Evolutionary conservation across 371 early-diverging fungal species (phyloP).

Genomic region (Conidiobolus incongruus): DNA sequence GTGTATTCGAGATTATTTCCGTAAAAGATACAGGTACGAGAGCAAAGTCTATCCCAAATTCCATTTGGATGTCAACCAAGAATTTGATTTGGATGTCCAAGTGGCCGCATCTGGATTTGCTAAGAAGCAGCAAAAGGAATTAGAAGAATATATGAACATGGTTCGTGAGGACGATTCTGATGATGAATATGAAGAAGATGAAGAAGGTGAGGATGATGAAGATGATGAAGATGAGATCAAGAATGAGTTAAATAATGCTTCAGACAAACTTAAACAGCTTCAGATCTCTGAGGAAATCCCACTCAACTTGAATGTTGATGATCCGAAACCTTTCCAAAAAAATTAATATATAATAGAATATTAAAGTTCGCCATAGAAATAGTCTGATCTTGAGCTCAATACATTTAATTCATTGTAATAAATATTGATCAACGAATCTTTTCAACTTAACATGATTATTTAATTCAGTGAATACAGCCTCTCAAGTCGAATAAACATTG

Average conservation of each 20-base stretch:
- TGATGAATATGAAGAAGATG: conserved; percentile 15
- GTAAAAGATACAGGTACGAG: conserved; percentile 72
- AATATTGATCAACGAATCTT: too few species aligned
- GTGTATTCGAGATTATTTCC: conserved; percentile 90
- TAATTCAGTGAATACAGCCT: too few species aligned
- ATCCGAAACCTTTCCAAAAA: too few species aligned
- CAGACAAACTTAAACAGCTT: too few species aligned
- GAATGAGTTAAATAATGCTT: background rate
- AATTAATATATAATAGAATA: too few species aligned
- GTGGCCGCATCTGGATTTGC: conserved; percentile 91
- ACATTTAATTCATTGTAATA: too few species aligned
- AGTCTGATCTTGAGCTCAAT: too few species aligned
- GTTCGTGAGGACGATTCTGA: conserved; percentile 8
- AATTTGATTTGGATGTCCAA: conserved; percentile 81
- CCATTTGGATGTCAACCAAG: conserved; percentile 48
- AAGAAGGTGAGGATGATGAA: conserved; percentile 10
- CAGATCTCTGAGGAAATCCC: too few species aligned
- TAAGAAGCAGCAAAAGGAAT: conserved; percentile 66
- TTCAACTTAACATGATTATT: too few species aligned
- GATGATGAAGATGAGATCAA: conserved; percentile 12
- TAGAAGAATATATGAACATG: conserved; percentile 36
- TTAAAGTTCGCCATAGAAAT: too few species aligned
- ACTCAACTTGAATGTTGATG: too few species aligned
- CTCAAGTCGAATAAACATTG: too few species aligned
- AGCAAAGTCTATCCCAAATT: conserved; percentile 75